phyloP scores from a whole-genome alignment of 1,284 basidiomycete species.

The Ustilago nuda region DNA sequence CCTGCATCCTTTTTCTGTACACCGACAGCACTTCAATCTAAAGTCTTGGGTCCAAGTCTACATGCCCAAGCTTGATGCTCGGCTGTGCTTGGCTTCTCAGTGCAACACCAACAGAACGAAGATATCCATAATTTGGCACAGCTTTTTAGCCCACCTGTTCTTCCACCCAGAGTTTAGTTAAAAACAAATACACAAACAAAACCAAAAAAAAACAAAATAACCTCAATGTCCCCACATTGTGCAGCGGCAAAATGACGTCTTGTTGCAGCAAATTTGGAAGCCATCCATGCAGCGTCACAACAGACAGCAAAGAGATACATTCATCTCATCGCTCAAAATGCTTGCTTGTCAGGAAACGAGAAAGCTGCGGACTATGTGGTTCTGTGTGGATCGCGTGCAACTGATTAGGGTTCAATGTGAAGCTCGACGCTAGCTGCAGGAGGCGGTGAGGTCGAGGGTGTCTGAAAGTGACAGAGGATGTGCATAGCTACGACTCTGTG shows the following conservation, averaged over 20 bases:
- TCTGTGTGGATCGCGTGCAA: background rate
- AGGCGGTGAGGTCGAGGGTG: too few relatives aligned
- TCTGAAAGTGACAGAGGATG: background rate
- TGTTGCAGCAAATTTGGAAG: conserved; percentile 4
- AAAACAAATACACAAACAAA: background rate
- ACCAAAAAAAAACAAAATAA: conserved; percentile 6
- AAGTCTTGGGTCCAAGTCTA: background rate
- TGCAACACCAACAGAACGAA: background rate
- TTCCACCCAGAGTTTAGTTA: background rate
- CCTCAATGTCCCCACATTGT: conserved; percentile 13
- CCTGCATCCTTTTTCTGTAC: background rate
- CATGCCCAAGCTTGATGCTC: conserved; percentile 16
- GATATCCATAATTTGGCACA: background rate
- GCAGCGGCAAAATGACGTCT: conserved; percentile 4
- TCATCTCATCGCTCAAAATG: background rate
- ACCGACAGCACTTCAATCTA: background rate
- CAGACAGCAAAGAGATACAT: background rate
- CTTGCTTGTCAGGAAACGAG: background rate
- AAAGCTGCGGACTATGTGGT: background rate
- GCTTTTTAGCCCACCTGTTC: conserved; percentile 3
- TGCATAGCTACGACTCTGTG: conserved; percentile 21
- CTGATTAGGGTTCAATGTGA: background rate
- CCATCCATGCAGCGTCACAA: background rate
- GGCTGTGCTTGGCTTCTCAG: conserved; percentile 14
- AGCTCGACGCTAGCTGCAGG: background rate